Base-by-base conservation (phyloP, 768 basidiomycete genomes). In the Sarcodon aspratus region DNA sequence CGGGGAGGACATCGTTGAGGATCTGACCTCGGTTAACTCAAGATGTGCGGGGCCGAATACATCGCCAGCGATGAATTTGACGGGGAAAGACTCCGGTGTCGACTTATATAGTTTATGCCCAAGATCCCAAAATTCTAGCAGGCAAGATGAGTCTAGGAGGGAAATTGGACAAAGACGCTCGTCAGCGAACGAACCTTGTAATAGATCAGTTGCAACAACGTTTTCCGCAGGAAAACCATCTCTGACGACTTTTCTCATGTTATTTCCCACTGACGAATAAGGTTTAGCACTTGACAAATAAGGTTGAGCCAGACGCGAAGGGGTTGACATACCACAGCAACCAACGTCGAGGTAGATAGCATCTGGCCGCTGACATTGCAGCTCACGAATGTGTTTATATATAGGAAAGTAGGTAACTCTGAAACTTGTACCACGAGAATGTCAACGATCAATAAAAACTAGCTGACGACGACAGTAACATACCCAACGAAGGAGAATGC, bases 71-170 rank as follows among this genome's bases (percentile, higher is more conserved):
- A 84, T 47, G 57, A 85, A 84, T 0, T 65, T 59, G 0, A 69
- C 75, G 1, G 78, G 75, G 60, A 78, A 82, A 0, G 71, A 67
- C 35, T 71, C 63, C 0, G 73, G 70, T 0, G 67, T 76, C 3
- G 74, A 69, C 45, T 60, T 70, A 63, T 81, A 85, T 12, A 85
- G 66, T 37, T 74, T 66, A 52, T 84, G 80, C 1, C 82, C 82
- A 5, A 73, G 66, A 5, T 76, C 67, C 80, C 80, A 83, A 52
- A 78, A 77, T 8, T 64, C 80, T 82, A 48, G 6, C 15, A 13
- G 18, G 13, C 7, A 9, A 13, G 13, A 13, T 13, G 21, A 27
- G 5, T 27, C 21, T 5, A 27, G 21, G 5, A 3, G 5, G 21
- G 5, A 27, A 27, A 27, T 27, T 3, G 21, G 21, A 27, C 21